Base-by-base conservation (phyloP, 208 protist species). In the Trypanosoma caninum region DNA sequence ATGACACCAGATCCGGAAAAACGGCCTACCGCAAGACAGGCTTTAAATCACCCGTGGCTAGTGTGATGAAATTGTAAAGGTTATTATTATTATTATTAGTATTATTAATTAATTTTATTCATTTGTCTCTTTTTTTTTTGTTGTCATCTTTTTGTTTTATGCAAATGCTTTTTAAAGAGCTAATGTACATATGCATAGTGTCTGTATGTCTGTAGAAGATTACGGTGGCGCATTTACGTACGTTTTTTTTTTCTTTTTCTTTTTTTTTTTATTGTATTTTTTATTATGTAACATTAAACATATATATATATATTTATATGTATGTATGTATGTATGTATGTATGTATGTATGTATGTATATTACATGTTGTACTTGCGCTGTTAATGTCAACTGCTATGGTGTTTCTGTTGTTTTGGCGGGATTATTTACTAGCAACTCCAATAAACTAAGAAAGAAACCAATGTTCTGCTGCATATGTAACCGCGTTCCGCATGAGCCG, bases 401-500 rank as follows among this genome's bases (percentile, higher is more conserved):
- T 27, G 2, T 50, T 50, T 23, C 30, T 31, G 45, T 27, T 27
- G 3, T 47, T 6, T 58, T 65, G 10, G 2, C n/a, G 30, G 20
- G 11, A 10, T 50, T 50, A 30, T 50, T 50, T 30, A 7, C 6
- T 35, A 45, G 51, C 48, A 18, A 38, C 33, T 61, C 14, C 33
- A 9, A 45, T 28, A 22, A 18, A 51, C 34, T 40, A 33, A 37
- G 6, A 31, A 37, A 37, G 22, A 33, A 55, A 61, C 3, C 9
- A 0, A 90, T 96, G 84, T 76, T 87, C 25, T 96, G 91, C 67
- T 78, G 77, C 47, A 89, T 97, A 34, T 82, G 70, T 42, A 87
- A 96, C 42, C 61, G 79, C 23, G 69, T 92, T 30, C 84, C 97
- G 16, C 65, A 89, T 42, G 85, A 98, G 52, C 97, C 98, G n/a